Percentiles rank a stretch among this genome's conserved stretches.
Conservation (phyloP, 2,329 filamentous ascomycete genomes). For the Dryadomyces quercus-mongolicae region DNA sequence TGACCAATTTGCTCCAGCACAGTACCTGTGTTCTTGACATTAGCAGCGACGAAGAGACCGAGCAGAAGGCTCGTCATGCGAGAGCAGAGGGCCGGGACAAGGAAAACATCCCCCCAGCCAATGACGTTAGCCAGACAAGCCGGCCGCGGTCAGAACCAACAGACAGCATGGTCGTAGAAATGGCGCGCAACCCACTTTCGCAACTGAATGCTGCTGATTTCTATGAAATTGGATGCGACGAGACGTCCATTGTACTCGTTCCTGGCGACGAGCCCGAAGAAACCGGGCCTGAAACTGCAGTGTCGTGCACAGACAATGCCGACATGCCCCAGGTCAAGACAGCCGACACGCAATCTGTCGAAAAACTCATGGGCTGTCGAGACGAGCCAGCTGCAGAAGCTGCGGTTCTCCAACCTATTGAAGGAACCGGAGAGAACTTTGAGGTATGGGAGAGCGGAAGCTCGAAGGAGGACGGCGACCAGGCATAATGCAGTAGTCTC, state of each 20-base stretch:
- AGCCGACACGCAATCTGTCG: conserved; percentile 13
- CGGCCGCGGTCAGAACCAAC: not conserved
- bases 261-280: conserved; percentile 25
- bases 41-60: conserved; percentile 70
- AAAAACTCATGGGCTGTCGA: conserved; percentile 24
- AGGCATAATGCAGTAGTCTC: not conserved
- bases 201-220: conserved; percentile 58
- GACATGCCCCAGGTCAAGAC: not conserved
- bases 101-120: conserved; percentile 77
- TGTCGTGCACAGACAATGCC: not conserved
- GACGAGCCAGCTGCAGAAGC: conserved; percentile 28
- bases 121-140: conserved; percentile 49
- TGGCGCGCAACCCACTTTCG: conserved; percentile 51
- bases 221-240: conserved; percentile 54
- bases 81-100: conserved; percentile 60
- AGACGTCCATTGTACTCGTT: conserved; percentile 47
- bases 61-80: conserved; percentile 38
- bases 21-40: conserved; percentile 79
- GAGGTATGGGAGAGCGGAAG: conserved; percentile 62
- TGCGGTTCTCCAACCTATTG: conserved; percentile 39
- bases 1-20: conserved; percentile 88
- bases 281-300: not conserved
- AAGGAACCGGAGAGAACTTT: conserved; percentile 48
- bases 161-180: conserved; percentile 46
- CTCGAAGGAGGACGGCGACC: conserved; percentile 39